Conservation (phyloP, 2,329 filamentous ascomycete species). For the Botrytis cinerea region DNA sequence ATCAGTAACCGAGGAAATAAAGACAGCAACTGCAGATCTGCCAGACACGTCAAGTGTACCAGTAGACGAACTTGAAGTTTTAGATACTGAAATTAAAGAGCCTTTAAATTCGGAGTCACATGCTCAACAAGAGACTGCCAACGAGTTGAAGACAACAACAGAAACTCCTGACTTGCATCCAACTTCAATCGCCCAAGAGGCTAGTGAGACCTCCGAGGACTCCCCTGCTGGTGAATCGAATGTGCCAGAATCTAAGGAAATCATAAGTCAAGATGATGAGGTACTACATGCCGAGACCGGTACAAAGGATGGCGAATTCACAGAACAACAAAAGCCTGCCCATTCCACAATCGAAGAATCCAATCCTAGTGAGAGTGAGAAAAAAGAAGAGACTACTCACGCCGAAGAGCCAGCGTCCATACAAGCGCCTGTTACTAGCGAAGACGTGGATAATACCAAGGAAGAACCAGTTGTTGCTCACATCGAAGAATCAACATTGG, state of each 20-base stretch:
- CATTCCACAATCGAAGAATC: neutral
- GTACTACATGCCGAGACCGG: neutral
- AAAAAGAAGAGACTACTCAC: neutral
- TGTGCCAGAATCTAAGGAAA: neutral
- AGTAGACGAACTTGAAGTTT: constrained; percentile 5
- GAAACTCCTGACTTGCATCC: neutral
- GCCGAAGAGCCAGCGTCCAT: neutral
- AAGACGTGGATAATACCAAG: neutral
- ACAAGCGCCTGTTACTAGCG: neutral
- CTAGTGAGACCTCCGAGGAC: neutral
- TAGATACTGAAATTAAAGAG: neutral
- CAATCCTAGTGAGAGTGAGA: neutral
- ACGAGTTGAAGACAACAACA: neutral
- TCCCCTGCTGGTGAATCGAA: neutral
- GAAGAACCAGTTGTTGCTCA: neutral
- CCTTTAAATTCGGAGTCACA: neutral
- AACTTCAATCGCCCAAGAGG: neutral
- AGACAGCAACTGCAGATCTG: neutral
- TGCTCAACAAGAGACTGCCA: neutral
- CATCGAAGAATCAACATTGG: constrained; percentile 2
- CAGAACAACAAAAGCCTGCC: neutral
- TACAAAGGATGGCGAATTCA: neutral
- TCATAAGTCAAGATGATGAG: neutral
- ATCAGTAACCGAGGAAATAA: neutral
- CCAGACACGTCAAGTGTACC: neutral